Percentiles rank a stretch among this genome's conserved stretches.
These are phyloP conservation scores for Cercospora beticola DNA, from an alignment of 2,329 filamentous ascomycete species.

Conservation along the genomic window DNA sequence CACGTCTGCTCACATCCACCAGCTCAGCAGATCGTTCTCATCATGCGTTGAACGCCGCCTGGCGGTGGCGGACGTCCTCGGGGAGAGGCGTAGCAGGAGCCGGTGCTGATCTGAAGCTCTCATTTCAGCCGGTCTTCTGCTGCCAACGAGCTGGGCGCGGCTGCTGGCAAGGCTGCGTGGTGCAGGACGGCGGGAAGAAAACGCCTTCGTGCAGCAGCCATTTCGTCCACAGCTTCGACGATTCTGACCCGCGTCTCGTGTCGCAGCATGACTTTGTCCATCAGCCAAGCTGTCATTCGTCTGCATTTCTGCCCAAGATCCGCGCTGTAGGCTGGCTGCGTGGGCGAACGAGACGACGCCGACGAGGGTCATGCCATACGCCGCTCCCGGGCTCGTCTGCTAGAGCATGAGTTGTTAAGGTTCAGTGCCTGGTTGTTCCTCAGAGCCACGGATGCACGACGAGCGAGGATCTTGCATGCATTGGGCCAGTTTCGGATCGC, in stretches of 20 bases:
- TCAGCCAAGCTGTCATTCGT: slow-evolving; percentile 6
- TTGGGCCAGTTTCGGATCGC: slow-evolving; percentile 18
- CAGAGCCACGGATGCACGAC: slow-evolving; percentile 2
- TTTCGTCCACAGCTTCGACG: not conserved
- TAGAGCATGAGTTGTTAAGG: slow-evolving; percentile 6
- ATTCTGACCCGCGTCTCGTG: not conserved
- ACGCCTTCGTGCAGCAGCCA: slow-evolving; percentile 1
- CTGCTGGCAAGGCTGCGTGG: not conserved
- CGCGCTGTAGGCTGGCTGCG: not conserved
- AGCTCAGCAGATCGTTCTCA: not conserved
- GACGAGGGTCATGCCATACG: not conserved
- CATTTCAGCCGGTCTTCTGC: not conserved
- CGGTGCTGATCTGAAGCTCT: not conserved
- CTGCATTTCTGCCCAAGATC: slow-evolving; percentile 9
- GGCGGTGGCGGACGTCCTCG: slow-evolving; percentile 1
- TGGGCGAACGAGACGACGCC: not conserved
- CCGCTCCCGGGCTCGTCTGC: not conserved
- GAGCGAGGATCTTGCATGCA: slow-evolving; percentile 23
- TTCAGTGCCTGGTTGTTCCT: slow-evolving; percentile 11
- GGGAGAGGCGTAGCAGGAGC: not conserved
- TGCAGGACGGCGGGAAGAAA: not conserved
- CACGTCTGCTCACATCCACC: not conserved
- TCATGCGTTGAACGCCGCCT: not conserved
- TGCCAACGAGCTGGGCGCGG: not conserved
- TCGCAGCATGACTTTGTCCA: slow-evolving; percentile 5